phyloP scores from a whole-genome alignment of 1,139 yeast genomes.

The Diutina neorugosa region DNA sequence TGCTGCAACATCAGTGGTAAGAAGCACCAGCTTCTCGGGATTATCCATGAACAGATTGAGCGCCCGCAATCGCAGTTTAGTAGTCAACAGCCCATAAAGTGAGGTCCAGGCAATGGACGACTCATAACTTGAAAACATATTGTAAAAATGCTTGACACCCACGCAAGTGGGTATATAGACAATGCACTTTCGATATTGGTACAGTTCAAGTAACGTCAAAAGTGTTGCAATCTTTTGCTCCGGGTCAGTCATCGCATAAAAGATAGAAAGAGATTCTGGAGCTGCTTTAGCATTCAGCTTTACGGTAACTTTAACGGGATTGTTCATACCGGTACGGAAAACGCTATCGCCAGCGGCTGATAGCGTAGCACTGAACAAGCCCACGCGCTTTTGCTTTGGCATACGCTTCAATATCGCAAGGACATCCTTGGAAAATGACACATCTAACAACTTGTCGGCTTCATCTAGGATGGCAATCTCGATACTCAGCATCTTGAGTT shows the following conservation, averaged over 20 bases:
- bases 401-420: constrained; percentile 50
- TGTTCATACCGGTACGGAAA: constrained; percentile 73
- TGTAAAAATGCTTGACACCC: constrained; percentile 65
- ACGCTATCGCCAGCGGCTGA: constrained; percentile 63
- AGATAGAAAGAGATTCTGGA: constrained; percentile 57
- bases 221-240: constrained; percentile 47
- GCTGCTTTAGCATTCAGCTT: constrained; percentile 31
- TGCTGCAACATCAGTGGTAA: constrained; percentile 85
- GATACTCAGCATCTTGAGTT: constrained; percentile 43
- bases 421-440: constrained; percentile 63
- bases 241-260: constrained; percentile 51
- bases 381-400: constrained; percentile 89
- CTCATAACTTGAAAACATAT: constrained; percentile 28
- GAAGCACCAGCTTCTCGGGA: constrained; percentile 42
- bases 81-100: constrained; percentile 73
- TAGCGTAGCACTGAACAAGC: constrained; percentile 85
- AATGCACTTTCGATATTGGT: constrained; percentile 60
- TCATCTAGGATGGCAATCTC: constrained; percentile 81
- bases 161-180: constrained; percentile 89
- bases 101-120: constrained; percentile 27
- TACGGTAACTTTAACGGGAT: constrained; percentile 79
- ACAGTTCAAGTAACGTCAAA: constrained; percentile 39
- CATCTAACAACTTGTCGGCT: constrained; percentile 80
- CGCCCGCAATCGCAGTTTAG: constrained; percentile 66
- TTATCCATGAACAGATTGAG: constrained; percentile 44